A percentile compares a stretch with the other conserved stretches of the same genome.
phyloP scores from a whole-genome alignment of 495 filamentous ascomycete genomes.

The Aspergillus cristatus region DNA sequence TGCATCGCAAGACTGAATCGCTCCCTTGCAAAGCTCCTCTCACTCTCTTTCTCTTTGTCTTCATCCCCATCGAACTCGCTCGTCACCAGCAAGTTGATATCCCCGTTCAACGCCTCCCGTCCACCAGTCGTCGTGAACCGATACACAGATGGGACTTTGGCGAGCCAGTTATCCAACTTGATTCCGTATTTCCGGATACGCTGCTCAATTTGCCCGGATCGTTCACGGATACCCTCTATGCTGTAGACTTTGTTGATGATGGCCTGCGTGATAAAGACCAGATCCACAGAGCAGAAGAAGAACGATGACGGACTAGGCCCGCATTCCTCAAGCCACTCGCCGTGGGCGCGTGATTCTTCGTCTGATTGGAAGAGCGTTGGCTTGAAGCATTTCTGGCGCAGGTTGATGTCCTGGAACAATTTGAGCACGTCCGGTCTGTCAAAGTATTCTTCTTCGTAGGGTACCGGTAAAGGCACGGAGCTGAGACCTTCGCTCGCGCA shows the following conservation, averaged over 20 bases:
- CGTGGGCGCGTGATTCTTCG: constrained; percentile 5
- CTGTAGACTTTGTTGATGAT: constrained; percentile 48
- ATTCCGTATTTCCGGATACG: constrained; percentile 36
- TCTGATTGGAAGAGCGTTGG: constrained; percentile 21
- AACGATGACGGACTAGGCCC: constrained; percentile 31
- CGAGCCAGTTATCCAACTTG: constrained; percentile 43
- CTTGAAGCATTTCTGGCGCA: constrained; percentile 20
- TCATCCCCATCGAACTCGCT: not conserved
- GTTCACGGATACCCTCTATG: constrained; percentile 39
- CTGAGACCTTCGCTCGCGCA: constrained; percentile 44
- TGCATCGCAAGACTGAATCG: constrained; percentile 39
- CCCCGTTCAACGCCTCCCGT: constrained; percentile 1
- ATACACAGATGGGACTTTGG: constrained; percentile 34
- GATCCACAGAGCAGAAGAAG: constrained; percentile 36
- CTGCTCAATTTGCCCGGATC: constrained; percentile 42
- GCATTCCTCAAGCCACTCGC: constrained; percentile 18
- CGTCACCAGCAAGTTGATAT: constrained; percentile 9
- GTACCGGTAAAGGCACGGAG: constrained; percentile 43
- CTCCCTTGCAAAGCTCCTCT: constrained; percentile 17
- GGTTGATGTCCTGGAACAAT: constrained; percentile 13
- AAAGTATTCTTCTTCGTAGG: constrained; percentile 43
- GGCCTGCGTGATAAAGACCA: constrained; percentile 42
- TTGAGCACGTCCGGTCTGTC: constrained; percentile 9
- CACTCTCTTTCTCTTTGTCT: no score
- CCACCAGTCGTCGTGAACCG: constrained; percentile 27